Conservation (phyloP, 371 early-diverging fungal species). For the Blyttiomyces sp. region DNA sequence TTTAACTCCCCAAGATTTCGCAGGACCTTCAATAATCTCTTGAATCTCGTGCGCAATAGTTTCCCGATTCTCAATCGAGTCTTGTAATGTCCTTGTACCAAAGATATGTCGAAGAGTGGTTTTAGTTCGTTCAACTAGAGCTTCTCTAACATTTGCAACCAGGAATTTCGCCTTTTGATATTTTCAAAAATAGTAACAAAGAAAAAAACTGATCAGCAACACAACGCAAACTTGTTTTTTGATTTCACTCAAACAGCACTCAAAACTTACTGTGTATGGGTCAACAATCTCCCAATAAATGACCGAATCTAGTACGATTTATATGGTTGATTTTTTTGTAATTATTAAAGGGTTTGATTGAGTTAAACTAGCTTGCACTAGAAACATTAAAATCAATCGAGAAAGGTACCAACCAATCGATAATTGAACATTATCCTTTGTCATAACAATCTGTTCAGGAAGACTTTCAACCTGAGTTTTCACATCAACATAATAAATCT, state of each 20-base stretch:
- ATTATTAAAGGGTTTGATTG: too few species aligned
- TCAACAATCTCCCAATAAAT: constrained; percentile 67
- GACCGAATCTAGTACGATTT: constrained; percentile 69
- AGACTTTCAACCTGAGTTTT: constrained; percentile 66
- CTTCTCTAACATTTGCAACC: constrained; percentile 68
- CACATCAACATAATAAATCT: constrained; percentile 63
- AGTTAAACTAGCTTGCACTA: too few species aligned
- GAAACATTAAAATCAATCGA: too few species aligned
- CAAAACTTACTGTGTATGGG: constrained; percentile 78
- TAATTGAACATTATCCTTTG: constrained; percentile 84
- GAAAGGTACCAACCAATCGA: too few species aligned
- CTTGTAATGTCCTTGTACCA: constrained; percentile 56
- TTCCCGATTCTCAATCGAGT: constrained; percentile 84
- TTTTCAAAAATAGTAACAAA: background rate
- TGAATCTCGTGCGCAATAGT: constrained; percentile 78
- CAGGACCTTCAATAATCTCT: constrained; percentile 69
- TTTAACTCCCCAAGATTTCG: constrained; percentile 46
- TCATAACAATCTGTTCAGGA: constrained; percentile 76
- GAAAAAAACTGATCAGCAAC: background rate
- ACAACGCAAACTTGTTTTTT: background rate
- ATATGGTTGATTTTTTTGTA: too few species aligned
- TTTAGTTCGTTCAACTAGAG: constrained; percentile 74
- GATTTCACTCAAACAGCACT: too few species aligned
- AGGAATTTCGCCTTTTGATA: constrained; percentile 73
- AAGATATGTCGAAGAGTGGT: constrained; percentile 47